These are phyloP conservation scores for Mycosphaerella sp. DNA, from an alignment of 2,329 filamentous ascomycete species.

Conservation along the genomic window DNA sequence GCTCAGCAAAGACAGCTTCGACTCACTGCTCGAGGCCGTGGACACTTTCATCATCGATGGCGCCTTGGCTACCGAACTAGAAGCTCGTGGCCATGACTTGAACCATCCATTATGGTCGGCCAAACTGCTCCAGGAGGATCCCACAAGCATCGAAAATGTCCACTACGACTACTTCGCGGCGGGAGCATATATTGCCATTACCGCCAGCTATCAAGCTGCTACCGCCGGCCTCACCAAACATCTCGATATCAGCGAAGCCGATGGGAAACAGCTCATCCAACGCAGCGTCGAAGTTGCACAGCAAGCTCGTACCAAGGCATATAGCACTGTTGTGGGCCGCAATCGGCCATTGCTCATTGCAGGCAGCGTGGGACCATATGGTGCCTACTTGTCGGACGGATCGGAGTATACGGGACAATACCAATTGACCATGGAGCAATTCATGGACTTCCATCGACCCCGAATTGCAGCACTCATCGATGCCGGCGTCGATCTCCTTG, in stretches of 20 bases:
- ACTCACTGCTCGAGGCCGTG: conserved; percentile 19
- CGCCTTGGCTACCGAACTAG: conserved; percentile 44
- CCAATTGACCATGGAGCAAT: conserved; percentile 22
- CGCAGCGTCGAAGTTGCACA: conserved; percentile 39
- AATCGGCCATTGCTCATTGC: conserved; percentile 34
- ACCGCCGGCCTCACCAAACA: conserved; percentile 37
- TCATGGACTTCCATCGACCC: conserved; percentile 41
- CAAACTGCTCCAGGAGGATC: conserved; percentile 36
- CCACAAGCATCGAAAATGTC: conserved; percentile 38
- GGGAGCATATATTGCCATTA: conserved; percentile 44
- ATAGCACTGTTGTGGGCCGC: background rate
- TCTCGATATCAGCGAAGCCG: conserved; percentile 30
- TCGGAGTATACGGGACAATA: conserved; percentile 44
- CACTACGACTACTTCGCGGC: conserved; percentile 42
- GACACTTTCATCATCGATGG: conserved; percentile 40
- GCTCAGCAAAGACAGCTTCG: conserved; percentile 24
- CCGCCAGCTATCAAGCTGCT: conserved; percentile 45
- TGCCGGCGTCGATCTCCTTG: conserved; percentile 40
- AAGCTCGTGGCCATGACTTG: conserved; percentile 40
- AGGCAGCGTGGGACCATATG: conserved; percentile 45
- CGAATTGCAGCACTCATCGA: conserved; percentile 39
- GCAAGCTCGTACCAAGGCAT: conserved; percentile 30
- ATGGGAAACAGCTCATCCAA: conserved; percentile 35
- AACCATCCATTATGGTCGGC: conserved; percentile 43
- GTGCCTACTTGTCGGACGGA: conserved; percentile 43